Evolutionary conservation across 169 alveolate species (phyloP), one percentile per base, ranked within the genome.

Genomic region (Eimeria maxima): DNA sequence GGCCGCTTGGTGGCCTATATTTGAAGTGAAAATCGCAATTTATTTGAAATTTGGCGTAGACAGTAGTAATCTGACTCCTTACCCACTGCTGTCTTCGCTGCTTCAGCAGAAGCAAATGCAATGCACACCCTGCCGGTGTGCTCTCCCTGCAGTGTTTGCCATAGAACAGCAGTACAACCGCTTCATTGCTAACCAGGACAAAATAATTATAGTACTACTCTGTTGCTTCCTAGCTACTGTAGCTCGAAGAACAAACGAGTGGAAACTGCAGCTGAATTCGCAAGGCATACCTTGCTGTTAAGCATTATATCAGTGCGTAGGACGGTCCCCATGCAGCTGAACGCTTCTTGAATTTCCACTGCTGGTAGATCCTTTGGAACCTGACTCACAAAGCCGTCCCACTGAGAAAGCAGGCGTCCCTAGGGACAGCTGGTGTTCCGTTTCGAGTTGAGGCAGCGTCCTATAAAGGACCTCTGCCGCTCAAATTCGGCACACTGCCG

Each of bases 341-440:
- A 93, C 24, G 96, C 96, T n/a, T 93, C 96, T 78, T 93, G 96
- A n/a, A 93, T 93, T 63, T 93, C 96, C 74, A 93, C 93, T 27
- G 96, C 96, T 33, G 96, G 87, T 16, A 93, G 93, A 93, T 93
- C 90, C 57, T 83, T 73, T 24, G 96, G 96, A 33, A 93, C 96
- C 96, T 93, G 93, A 87, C 29, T 55, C 91, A 63, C 83, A 87
- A 50, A 38, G 50, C 67, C 81, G 67, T 20, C 47, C 16, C 16
- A 50, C 24, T 2, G 33, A 11, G 47, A 53, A 55, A n/a, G 16
- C 13, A 1, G 73, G 13, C 2, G 57, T 57, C 91, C 16, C 18
- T 83, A 83, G 24, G 38, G 20, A 18, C 91, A 83, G 42, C 57
- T 33, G 45, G 89, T 10, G 89, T 14, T 73, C 4, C 3, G 14